phyloP scores from a whole-genome alignment of 192 early-diverging fungal species.

The Rhizophlyctis rosea region DNA sequence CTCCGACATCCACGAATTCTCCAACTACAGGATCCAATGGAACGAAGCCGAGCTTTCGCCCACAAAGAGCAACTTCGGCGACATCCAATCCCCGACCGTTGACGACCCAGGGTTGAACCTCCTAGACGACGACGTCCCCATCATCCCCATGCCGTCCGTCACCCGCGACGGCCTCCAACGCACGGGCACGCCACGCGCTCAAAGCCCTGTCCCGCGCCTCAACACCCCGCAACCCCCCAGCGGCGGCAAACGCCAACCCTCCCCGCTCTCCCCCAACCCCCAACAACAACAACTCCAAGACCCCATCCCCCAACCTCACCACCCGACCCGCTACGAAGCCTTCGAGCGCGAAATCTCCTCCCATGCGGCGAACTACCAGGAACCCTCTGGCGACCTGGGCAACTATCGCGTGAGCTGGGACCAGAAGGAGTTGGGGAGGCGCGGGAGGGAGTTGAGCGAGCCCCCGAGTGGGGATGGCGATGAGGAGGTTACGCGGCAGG shows the following conservation, averaged over 20 bases:
- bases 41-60: constrained; percentile 25
- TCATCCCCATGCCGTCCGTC: background rate
- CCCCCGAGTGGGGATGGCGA: constrained; percentile 14
- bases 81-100: constrained; percentile 4
- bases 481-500: constrained; percentile 1
- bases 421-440: constrained; percentile 8
- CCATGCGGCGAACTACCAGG: background rate
- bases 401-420: constrained; percentile 31
- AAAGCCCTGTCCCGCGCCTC: background rate
- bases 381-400: constrained; percentile 13
- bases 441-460: background rate
- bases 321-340: constrained; percentile 4
- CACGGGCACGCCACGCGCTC: too few species aligned
- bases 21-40: constrained; percentile 31
- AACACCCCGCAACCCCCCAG: background rate
- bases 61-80: constrained; percentile 4
- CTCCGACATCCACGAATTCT: constrained; percentile 19
- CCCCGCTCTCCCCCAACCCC: constrained; percentile 6
- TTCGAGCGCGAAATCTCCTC: constrained; percentile 16
- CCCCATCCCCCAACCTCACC: background rate
- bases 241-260: background rate
- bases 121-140: too few species aligned
- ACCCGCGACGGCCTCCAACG: background rate
- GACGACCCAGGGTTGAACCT: background rate
- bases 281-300: constrained; percentile 1